A percentile compares a stretch with the other conserved stretches of the same genome.
These are phyloP conservation scores for Hibiscus tridactylites DNA, from an alignment of 345 rosid species.

Conservation along the genomic window DNA sequence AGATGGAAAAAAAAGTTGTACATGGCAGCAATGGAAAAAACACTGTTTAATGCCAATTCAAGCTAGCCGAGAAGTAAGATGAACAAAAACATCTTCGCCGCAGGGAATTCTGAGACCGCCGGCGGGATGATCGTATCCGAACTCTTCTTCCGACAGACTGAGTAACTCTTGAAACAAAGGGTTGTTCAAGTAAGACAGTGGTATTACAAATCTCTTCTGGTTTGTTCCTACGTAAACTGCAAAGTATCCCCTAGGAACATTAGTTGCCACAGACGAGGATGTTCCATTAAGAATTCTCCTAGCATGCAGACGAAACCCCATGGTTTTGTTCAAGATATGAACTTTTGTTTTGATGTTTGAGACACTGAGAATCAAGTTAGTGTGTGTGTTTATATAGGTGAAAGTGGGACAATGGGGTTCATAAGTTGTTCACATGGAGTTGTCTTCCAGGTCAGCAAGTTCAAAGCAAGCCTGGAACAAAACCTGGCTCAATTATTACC, in stretches of 20 bases:
- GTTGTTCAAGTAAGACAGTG: constrained; percentile 22
- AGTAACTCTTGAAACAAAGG: constrained; percentile 28
- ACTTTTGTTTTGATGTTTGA: neutral
- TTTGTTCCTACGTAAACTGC: constrained; percentile 19
- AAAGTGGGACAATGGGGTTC: neutral
- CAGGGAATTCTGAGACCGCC: constrained; percentile 37
- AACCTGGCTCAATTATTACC: neutral
- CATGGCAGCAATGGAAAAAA: neutral
- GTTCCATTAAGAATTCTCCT: neutral
- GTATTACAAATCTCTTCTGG: constrained; percentile 32
- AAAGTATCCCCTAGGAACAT: constrained; percentile 12
- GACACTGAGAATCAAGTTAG: neutral
- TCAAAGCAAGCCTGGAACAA: constrained; percentile 6
- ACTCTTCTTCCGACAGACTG: constrained; percentile 28
- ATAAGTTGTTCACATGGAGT: constrained; percentile 1
- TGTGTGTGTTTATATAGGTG: neutral
- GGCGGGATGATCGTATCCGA: constrained; percentile 31
- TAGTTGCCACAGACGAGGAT: constrained; percentile 14
- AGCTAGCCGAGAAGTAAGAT: neutral
- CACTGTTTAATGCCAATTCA: neutral
- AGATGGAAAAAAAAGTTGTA: neutral
- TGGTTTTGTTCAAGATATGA: neutral
- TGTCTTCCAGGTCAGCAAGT: neutral
- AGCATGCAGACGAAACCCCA: neutral
- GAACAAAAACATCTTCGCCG: constrained; percentile 22